phyloP scores from a whole-genome alignment of 148 eudicot species.

The Chenopodium formosanum region DNA sequence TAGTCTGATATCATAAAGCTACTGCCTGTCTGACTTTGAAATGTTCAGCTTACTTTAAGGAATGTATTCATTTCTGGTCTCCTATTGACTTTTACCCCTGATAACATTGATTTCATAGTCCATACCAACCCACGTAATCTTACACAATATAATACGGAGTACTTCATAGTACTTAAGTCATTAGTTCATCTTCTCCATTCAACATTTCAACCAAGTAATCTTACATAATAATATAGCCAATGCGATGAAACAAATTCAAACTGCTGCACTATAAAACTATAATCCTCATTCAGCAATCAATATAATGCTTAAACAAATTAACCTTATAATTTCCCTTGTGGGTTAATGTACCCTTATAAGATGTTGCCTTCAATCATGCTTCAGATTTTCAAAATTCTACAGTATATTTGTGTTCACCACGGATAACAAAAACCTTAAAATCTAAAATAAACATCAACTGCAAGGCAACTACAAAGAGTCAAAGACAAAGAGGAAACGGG shows the following conservation, averaged over 20 bases:
- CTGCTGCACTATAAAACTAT: neutral
- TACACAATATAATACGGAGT: neutral
- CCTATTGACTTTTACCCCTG: neutral
- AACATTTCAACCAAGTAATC: neutral
- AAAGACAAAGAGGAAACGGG: neutral
- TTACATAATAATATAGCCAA: neutral
- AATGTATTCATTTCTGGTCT: neutral
- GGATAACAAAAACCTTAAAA: neutral
- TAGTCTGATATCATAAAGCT: neutral
- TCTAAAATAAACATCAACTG: neutral
- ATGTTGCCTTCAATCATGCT: neutral
- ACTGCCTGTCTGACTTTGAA: neutral
- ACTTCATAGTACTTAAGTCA: neutral
- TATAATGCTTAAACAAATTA: neutral
- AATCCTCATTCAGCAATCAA: neutral
- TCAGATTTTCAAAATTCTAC: neutral
- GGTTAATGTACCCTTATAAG: neutral
- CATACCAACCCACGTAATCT: neutral
- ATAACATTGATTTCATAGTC: neutral
- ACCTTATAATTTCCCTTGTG: neutral
- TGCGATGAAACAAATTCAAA: neutral
- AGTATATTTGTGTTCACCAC: neutral
- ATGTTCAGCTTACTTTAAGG: neutral
- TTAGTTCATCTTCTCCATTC: neutral
- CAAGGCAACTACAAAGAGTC: too few relatives aligned